Base-by-base conservation (phyloP, 768 basidiomycete genomes). In the Suillus plorans region DNA sequence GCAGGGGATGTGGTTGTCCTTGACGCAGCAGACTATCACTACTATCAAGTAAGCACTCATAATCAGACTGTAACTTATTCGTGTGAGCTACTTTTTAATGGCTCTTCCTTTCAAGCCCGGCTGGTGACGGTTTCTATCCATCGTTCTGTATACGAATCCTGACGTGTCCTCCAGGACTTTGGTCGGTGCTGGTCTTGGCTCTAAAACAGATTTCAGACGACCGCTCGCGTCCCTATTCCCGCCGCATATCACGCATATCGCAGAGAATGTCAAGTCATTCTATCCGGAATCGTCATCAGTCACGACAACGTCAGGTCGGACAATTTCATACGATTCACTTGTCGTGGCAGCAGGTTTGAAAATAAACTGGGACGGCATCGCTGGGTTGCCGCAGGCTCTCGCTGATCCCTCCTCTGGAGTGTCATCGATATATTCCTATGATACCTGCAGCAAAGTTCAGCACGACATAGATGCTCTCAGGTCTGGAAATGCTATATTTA, bases 361-460 rank as follows among this genome's bases (percentile, higher is more conserved):
- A 78, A 90, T 84, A 74, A 95, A 97, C 73, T 97, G 88, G 84
- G 83, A 86, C 67, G 85, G 80, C 31, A 88, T 99, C 67, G 70
- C 82, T 62, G 93, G 94, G 60, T 81, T 99, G 7, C 74, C 85
- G n/a, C 81, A 84, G 64, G 97, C 94, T 0, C 84, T 99, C 22
- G 81, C 83, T n/a, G 87, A 95, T 72, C 84, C 90, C 14, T 74
- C 79, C 7, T 91, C 91, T 2, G 90, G 91, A 3, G 95, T 99
- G 39, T 93, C 94, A 8, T 91, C 92, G 10, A 97, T 97, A 66
- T 98, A 98, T 79, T 91, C 91, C 0, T 93, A 93, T 76, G 85
- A 91, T 62, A 90, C 92, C 6, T 92, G 90, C 71, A 94, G 97
- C 78, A 95, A 94, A 77, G 86, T 87, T 18, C 97, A 93, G 94